A percentile compares a stretch with the other conserved stretches of the same genome.
Conservation (phyloP, 441 rosid genomes). For the Populus hybrid region DNA sequence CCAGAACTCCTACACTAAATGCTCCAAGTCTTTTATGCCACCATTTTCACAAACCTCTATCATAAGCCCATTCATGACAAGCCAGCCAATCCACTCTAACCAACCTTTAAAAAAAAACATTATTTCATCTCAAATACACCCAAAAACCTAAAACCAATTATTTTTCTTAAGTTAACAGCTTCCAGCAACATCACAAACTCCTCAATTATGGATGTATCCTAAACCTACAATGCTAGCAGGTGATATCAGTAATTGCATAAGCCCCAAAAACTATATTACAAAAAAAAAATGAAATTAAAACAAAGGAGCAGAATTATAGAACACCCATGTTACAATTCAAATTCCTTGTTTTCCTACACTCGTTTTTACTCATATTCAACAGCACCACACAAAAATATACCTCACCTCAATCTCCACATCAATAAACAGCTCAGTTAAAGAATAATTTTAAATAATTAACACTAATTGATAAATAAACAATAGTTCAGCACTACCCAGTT, state of each 20-base stretch:
- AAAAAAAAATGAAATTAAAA: no score
- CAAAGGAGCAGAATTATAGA: neutral
- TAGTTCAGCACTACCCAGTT: neutral
- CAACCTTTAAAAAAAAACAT: neutral
- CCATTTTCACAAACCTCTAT: neutral
- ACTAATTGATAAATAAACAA: neutral
- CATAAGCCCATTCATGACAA: neutral
- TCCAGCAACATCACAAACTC: neutral
- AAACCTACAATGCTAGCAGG: neutral
- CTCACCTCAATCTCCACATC: neutral
- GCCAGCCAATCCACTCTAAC: neutral
- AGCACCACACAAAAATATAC: neutral
- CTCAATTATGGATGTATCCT: neutral
- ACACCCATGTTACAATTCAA: neutral
- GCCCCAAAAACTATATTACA: neutral
- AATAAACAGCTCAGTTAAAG: neutral
- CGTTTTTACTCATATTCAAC: neutral
- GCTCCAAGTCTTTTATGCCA: neutral
- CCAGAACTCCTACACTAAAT: neutral
- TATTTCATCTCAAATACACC: neutral
- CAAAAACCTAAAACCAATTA: neutral
- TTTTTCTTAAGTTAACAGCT: neutral
- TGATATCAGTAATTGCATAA: neutral
- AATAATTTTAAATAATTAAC: neutral
- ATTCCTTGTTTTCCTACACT: neutral